Evolutionary conservation across 2,329 filamentous ascomycete species (phyloP).

Genomic region (Sclerotinia spermophila): DNA sequence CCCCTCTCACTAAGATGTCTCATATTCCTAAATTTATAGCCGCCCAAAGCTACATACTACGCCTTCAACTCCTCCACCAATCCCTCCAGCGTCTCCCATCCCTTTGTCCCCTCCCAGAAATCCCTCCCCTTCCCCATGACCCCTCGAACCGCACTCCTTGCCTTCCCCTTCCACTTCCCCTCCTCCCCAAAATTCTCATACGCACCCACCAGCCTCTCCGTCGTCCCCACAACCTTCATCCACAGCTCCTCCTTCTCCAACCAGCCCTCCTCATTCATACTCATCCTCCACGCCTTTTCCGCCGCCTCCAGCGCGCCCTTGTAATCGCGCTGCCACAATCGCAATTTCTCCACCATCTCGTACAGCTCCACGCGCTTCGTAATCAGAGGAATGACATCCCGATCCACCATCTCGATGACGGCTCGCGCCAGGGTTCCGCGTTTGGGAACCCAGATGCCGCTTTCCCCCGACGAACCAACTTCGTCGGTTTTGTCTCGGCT

Average conservation of each 20-base stretch:
- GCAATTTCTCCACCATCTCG: slow-evolving; percentile 67
- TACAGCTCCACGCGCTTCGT: slow-evolving; percentile 75
- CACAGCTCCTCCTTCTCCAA: slow-evolving; percentile 48
- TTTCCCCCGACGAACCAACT: slow-evolving; percentile 16
- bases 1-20: no score
- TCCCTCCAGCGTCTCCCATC: slow-evolving; percentile 59
- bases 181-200: slow-evolving; percentile 74
- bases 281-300: slow-evolving; percentile 84
- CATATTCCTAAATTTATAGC: not conserved
- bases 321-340: slow-evolving; percentile 70
- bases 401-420: slow-evolving; percentile 70
- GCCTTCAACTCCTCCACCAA: slow-evolving; percentile 52
- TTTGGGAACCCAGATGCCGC: slow-evolving; percentile 42
- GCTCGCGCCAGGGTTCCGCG: slow-evolving; percentile 60
- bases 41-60: not conserved
- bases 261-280: slow-evolving; percentile 41
- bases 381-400: slow-evolving; percentile 74
- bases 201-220: slow-evolving; percentile 74
- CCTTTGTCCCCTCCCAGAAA: slow-evolving; percentile 73
- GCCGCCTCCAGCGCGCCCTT: slow-evolving; percentile 73
- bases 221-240: slow-evolving; percentile 59
- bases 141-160: slow-evolving; percentile 75
- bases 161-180: slow-evolving; percentile 83
- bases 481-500: slow-evolving; percentile 40
- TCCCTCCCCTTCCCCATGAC: slow-evolving; percentile 80